Conservation (phyloP, 768 basidiomycete species). For the Asterophora lycoperdoides region DNA sequence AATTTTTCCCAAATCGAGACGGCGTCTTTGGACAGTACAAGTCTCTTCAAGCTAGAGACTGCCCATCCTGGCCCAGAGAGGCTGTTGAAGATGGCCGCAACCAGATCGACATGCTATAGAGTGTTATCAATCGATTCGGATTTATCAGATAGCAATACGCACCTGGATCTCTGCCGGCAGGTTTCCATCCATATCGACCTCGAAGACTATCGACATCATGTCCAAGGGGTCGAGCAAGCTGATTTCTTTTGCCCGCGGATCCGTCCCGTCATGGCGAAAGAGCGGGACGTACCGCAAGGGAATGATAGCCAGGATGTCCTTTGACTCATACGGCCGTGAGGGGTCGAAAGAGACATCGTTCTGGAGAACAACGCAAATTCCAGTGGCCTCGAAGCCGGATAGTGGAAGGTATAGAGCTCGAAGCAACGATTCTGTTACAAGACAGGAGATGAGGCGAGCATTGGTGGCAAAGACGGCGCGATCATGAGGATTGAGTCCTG, state of each 20-base stretch:
- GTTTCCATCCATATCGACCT: slow-evolving; percentile 14
- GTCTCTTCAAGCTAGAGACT: slow-evolving; percentile 17
- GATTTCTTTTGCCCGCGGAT: slow-evolving; percentile 34
- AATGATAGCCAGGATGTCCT: slow-evolving; percentile 44
- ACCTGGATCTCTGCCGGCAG: slow-evolving; percentile 11
- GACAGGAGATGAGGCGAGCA: slow-evolving; percentile 50
- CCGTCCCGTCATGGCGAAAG: slow-evolving; percentile 33
- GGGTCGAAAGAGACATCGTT: slow-evolving; percentile 24
- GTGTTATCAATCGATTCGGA: background rate
- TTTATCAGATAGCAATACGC: background rate
- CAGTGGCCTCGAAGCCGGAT: slow-evolving; percentile 28
- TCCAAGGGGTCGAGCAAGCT: slow-evolving; percentile 53
- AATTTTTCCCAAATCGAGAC: slow-evolving; percentile 42
- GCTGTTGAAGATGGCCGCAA: slow-evolving; percentile 20
- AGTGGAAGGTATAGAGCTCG: slow-evolving; percentile 45
- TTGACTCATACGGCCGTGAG: slow-evolving; percentile 22
- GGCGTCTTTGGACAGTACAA: slow-evolving; percentile 30
- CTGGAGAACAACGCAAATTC: slow-evolving; percentile 39
- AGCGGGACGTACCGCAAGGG: slow-evolving; percentile 45
- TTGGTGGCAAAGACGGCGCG: slow-evolving; percentile 46
- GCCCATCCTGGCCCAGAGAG: slow-evolving; percentile 27
- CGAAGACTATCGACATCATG: slow-evolving; percentile 44
- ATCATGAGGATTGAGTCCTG: slow-evolving; percentile 30
- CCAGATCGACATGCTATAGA: slow-evolving; percentile 28
- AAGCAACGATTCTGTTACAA: slow-evolving; percentile 54